Evolutionary conservation across 164 flowering plant species (phyloP).

Genomic region (Nymphaea colorata): DNA sequence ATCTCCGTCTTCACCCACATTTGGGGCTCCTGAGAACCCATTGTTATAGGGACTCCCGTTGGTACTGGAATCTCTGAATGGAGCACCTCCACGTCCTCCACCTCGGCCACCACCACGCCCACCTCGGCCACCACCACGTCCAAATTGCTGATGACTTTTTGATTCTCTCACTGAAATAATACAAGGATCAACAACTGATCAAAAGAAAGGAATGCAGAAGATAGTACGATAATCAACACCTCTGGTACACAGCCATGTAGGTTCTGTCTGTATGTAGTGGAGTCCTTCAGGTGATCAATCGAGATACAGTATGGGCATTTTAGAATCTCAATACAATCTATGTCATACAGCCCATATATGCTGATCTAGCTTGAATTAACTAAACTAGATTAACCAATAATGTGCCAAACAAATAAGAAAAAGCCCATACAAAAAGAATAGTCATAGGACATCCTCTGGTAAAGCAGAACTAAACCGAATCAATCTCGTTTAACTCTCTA

Average conservation of each 20-base stretch:
- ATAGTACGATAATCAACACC: not conserved
- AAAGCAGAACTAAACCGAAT: too few relatives aligned
- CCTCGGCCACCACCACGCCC: constrained; percentile 25
- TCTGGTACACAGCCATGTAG: not conserved
- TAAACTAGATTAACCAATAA: too few relatives aligned
- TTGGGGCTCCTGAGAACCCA: constrained; percentile 22
- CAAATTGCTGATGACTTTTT: constrained; percentile 23
- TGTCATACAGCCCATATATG: too few relatives aligned
- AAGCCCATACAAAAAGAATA: too few relatives aligned
- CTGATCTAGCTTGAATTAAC: too few relatives aligned
- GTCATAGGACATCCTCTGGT: too few relatives aligned
- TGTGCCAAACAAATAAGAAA: too few relatives aligned
- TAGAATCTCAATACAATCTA: too few relatives aligned
- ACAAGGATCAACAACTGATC: not conserved
- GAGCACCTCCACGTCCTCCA: constrained; percentile 21
- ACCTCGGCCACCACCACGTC: constrained; percentile 41
- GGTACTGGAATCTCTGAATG: constrained; percentile 22
- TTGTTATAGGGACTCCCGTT: constrained; percentile 25
- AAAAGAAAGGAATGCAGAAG: not conserved
- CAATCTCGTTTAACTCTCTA: too few relatives aligned
- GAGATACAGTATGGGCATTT: too few relatives aligned
- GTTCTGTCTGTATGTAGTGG: not conserved
- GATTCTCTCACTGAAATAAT: constrained; percentile 38
- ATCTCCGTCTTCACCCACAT: constrained; percentile 28
- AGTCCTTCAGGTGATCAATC: not conserved